Percentiles rank a stretch among this genome's conserved stretches.
Conservation (phyloP, 345 rosid genomes). For the Camelina hispida region DNA sequence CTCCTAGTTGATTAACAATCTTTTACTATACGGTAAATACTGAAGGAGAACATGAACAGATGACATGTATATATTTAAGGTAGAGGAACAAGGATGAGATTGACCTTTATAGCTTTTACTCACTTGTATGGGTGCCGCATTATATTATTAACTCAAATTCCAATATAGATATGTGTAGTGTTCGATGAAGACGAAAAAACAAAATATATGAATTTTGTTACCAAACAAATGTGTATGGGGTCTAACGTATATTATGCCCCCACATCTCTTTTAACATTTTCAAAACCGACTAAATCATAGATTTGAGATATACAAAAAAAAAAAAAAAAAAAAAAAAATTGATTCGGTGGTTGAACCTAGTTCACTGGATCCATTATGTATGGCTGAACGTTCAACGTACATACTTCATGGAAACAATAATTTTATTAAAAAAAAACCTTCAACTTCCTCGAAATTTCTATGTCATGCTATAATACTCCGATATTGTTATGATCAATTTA, state of each 20-base stretch:
- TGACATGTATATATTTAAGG: neutral
- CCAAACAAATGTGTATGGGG: conserved; percentile 18
- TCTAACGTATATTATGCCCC: conserved; percentile 21
- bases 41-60: neutral
- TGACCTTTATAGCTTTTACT: neutral
- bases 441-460: conserved; percentile 37
- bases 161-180: neutral
- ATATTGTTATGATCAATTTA: neutral
- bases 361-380: conserved; percentile 37
- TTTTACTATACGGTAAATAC: neutral
- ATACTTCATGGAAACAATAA: conserved; percentile 4
- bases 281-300: conserved; percentile 36
- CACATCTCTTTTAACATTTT: conserved; percentile 24
- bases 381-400: conserved; percentile 35
- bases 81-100: neutral
- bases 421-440: neutral
- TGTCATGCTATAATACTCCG: conserved; percentile 23
- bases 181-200: neutral
- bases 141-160: neutral
- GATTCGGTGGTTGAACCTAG: conserved; percentile 37
- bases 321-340: neutral
- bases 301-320: conserved; percentile 15
- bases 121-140: neutral
- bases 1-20: neutral
- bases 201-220: neutral